A percentile compares a stretch with the other conserved stretches of the same genome.
Evolutionary conservation across 768 basidiomycete species (phyloP).

Genomic region (Sutorius australiensis): DNA sequence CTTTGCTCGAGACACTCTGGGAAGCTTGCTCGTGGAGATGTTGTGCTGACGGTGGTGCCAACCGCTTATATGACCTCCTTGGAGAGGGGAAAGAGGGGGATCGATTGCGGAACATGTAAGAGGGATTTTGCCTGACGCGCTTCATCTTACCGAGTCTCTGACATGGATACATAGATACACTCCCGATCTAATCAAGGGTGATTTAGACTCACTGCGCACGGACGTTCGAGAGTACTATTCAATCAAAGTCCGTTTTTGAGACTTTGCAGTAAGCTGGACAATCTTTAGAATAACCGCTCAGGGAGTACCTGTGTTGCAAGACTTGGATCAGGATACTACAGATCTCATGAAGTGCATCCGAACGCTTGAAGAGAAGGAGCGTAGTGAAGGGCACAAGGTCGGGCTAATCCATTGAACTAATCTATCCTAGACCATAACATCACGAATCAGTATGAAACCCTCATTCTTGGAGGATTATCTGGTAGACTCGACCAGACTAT

Average conservation of each 20-base stretch:
- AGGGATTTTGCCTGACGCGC: neutral
- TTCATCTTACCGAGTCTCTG: neutral
- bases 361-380: conserved; percentile 58
- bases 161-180: conserved; percentile 46
- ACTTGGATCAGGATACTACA: conserved; percentile 78
- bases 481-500: conserved; percentile 94
- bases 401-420: neutral
- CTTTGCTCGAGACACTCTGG: conserved; percentile 64
- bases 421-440: neutral
- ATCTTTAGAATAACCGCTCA: conserved; percentile 28
- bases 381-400: conserved; percentile 37
- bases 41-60: conserved; percentile 90
- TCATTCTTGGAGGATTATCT: conserved; percentile 84
- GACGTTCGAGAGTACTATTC: conserved; percentile 74
- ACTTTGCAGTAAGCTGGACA: neutral
- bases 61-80: conserved; percentile 66
- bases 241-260: conserved; percentile 41
- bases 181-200: conserved; percentile 90
- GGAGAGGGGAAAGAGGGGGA: conserved; percentile 4
- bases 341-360: conserved; percentile 92
- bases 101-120: conserved; percentile 16
- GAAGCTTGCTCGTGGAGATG: conserved; percentile 45
- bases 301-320: conserved; percentile 67
- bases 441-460: conserved; percentile 52
- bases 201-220: conserved; percentile 80